These are phyloP conservation scores for Raddia distichophylla DNA, from an alignment of 176 grass and related monocot species.

Conservation along the genomic window DNA sequence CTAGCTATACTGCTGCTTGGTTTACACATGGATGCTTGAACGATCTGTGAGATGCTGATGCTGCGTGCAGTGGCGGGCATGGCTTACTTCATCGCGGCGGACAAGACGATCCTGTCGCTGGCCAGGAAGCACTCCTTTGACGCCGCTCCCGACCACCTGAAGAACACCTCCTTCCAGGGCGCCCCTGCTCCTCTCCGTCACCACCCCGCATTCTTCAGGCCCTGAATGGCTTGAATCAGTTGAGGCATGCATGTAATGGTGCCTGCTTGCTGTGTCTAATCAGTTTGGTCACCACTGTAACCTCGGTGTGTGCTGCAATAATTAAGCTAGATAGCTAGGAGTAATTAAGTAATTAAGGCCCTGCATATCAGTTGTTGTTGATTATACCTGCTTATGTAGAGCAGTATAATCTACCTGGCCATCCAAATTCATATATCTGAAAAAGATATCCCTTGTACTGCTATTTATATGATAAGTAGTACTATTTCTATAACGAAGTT, in stretches of 20 bases:
- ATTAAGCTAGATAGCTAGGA: neutral
- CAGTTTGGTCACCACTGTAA: neutral
- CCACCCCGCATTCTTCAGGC: constrained; percentile 43
- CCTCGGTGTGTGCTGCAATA: neutral
- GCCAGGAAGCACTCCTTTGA: constrained; percentile 67
- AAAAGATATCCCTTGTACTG: neutral
- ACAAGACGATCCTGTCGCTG: constrained; percentile 70
- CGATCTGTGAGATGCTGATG: neutral
- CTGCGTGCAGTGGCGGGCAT: constrained; percentile 54
- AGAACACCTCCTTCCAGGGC: constrained; percentile 50
- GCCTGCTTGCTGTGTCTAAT: neutral
- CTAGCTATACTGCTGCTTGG: neutral
- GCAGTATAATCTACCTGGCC: neutral
- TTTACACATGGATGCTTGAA: neutral
- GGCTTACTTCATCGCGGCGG: constrained; percentile 72
- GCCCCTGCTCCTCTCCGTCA: neutral
- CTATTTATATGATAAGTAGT: neutral
- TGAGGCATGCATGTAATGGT: neutral
- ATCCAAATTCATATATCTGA: neutral
- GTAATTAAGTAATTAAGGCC: neutral
- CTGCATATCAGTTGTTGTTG: neutral
- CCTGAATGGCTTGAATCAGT: neutral
- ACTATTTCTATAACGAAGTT: neutral
- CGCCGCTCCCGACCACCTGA: constrained; percentile 37
- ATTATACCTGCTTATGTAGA: neutral